Base-by-base conservation (phyloP, 352 stramenopile species). In the Phytophthora colocasiae region DNA sequence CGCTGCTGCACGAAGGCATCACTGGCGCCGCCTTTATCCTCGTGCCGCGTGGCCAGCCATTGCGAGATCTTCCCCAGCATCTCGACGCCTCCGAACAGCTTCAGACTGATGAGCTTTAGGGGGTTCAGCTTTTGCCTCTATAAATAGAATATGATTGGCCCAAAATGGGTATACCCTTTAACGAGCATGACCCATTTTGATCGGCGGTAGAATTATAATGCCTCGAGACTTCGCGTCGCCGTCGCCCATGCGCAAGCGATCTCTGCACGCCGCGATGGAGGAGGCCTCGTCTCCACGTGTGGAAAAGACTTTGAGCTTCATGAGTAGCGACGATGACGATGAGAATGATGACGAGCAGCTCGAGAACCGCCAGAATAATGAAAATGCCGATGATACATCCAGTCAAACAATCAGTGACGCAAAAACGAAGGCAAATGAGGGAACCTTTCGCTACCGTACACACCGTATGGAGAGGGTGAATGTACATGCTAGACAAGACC, bases 51-150 rank as follows among this genome's bases (percentile, higher is more conserved):
- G 36, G 84, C 75, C 43, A 91, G 63, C 84, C 84, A 93, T 31
- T 89, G 78, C 34, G 80, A 78, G 69, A 93, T 76, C 47, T 78
- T 82, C 40, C 78, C 70, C 44, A 93, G 64, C 84, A 93, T 92
- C 31, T 36, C 45, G 58, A 32, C 29, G 31, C n/a, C 32, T 60
- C 24, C 26, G 31, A 64, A 31, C 41, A 31, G 31, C 39, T 59
- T 29, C 15, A 56, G 44, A 63, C 46, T 56, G 32, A 57, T 64
- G 26, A 43, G 50, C 31, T 61, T 32, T 10, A 44, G 31, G 31
- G 22, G 31, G 26, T n/a, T 39, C 43, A 38, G 54, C 31, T 52
- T 58, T 47, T 48, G 12, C 10, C 11, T 36, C 59, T 73, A 69
- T 61, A 65, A 73, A 69, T 65, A 17, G 31, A 19, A 10, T 7